A percentile compares a stretch with the other conserved stretches of the same genome.
phyloP scores from a whole-genome alignment of 2,329 filamentous ascomycete genomes.

The Monosporascus sp. region DNA sequence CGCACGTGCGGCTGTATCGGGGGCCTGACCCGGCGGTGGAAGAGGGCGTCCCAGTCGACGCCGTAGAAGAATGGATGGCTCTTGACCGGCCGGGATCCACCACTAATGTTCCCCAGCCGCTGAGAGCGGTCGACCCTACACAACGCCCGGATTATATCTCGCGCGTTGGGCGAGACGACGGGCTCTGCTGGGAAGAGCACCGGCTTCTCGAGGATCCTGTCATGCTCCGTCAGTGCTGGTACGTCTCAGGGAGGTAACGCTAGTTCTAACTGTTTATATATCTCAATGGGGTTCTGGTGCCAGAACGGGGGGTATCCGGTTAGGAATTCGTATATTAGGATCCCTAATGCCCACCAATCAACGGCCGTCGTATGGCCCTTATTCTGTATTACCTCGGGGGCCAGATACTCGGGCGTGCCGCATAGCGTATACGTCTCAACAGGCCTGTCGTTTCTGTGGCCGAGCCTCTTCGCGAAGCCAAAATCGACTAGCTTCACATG shows the following conservation, averaged over 20 bases:
- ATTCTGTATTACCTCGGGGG: conserved; percentile 79
- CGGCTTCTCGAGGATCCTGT: conserved; percentile 72
- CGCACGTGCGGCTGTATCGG: conserved; percentile 73
- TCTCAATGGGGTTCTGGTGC: conserved; percentile 82
- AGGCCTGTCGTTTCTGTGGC: conserved; percentile 43
- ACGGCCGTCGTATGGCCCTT: conserved; percentile 72
- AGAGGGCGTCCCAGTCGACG: conserved; percentile 70
- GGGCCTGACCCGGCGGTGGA: conserved; percentile 57
- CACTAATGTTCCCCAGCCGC: conserved; percentile 72
- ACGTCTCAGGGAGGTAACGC: background rate
- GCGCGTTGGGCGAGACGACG: conserved; percentile 59
- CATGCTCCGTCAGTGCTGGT: conserved; percentile 11
- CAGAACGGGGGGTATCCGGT: conserved; percentile 84
- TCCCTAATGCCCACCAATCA: conserved; percentile 84
- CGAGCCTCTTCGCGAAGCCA: conserved; percentile 76
- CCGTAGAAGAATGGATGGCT: conserved; percentile 68
- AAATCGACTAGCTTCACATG: conserved; percentile 83
- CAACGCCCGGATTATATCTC: conserved; percentile 69
- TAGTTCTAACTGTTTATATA: conserved; percentile 65
- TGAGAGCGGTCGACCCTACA: conserved; percentile 76
- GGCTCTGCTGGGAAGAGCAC: conserved; percentile 68
- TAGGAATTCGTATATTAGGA: conserved; percentile 78
- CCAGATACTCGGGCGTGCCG: conserved; percentile 78
- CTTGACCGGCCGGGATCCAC: conserved; percentile 68
- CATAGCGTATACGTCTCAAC: conserved; percentile 77